phyloP scores from a whole-genome alignment of 2,329 filamentous ascomycete species.

The Hymenoscyphus fraxineus region DNA sequence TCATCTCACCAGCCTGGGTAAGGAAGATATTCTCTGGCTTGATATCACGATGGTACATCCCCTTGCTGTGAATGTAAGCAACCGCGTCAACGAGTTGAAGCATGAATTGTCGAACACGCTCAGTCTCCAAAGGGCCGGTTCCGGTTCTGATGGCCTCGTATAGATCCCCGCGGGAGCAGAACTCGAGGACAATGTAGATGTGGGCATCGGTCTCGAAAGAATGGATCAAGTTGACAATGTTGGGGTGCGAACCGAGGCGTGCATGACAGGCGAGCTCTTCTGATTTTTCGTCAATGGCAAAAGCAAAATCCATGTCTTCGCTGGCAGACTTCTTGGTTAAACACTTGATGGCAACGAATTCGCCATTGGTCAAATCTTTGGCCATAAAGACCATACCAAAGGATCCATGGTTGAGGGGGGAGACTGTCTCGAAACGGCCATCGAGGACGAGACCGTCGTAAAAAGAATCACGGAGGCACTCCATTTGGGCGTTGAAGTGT shows the following conservation, averaged over 20 bases:
- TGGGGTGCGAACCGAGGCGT: conserved; percentile 73
- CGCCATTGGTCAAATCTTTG: conserved; percentile 69
- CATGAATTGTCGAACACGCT: conserved; percentile 97
- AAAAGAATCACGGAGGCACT: conserved; percentile 83
- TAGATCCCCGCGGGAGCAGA: conserved; percentile 89
- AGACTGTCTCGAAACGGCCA: conserved; percentile 85
- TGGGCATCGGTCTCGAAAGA: conserved; percentile 91
- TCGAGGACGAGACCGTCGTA: conserved; percentile 74
- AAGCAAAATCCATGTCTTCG: conserved; percentile 49
- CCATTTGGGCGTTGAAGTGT: conserved; percentile 49
- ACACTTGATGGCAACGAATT: conserved; percentile 93
- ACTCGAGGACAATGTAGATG: conserved; percentile 89
- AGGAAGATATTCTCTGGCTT: conserved; percentile 99
- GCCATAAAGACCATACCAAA: conserved; percentile 99
- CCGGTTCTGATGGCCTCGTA: conserved; percentile 94
- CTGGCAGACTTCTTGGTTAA: conserved; percentile 75
- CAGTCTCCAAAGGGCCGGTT: conserved; percentile 85
- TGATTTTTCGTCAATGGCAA: conserved; percentile 76
- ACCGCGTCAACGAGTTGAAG: conserved; percentile 86
- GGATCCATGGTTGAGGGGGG: conserved; percentile 95
- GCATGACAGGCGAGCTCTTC: conserved; percentile 79
- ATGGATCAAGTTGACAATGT: conserved; percentile 89
- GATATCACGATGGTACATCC: conserved; percentile 95
- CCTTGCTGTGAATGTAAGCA: conserved; percentile 83
- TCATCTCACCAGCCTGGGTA: conserved; percentile 80